Evolutionary conservation across 306 rosid genomes (phyloP).

Genomic region (Morella rubra): DNA sequence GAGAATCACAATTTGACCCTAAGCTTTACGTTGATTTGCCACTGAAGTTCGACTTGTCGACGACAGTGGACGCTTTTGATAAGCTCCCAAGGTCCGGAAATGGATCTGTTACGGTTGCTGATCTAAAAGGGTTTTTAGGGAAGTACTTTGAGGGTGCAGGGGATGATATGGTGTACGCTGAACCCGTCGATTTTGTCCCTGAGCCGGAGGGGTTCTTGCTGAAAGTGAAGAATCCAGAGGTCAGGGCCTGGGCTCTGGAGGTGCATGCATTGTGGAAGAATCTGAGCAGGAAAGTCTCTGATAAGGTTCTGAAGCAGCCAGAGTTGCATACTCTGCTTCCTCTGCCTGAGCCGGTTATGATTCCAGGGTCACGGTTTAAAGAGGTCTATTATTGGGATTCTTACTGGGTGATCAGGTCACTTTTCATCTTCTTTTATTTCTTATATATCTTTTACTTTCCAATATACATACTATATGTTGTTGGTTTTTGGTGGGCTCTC

Average conservation of each 20-base stretch:
- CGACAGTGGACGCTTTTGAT: conserved; percentile 47
- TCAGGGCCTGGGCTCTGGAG: conserved; percentile 76
- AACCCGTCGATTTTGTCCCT: conserved; percentile 59
- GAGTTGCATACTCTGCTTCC: conserved; percentile 70
- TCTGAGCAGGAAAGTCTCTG: conserved; percentile 52
- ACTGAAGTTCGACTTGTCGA: conserved; percentile 40
- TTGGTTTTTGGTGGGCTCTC: background rate
- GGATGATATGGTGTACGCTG: conserved; percentile 53
- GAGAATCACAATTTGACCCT: conserved; percentile 52
- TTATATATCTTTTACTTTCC: background rate
- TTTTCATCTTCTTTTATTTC: background rate
- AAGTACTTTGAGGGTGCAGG: conserved; percentile 57
- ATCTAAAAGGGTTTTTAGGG: conserved; percentile 36
- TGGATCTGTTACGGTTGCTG: conserved; percentile 39
- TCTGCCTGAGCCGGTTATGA: conserved; percentile 39
- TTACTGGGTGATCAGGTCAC: conserved; percentile 82
- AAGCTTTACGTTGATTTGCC: conserved; percentile 79
- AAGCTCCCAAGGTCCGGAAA: conserved; percentile 32
- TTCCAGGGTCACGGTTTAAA: conserved; percentile 84
- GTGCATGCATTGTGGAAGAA: conserved; percentile 81
- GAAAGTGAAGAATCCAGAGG: conserved; percentile 51
- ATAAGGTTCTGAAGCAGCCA: conserved; percentile 43
- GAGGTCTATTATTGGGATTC: conserved; percentile 98
- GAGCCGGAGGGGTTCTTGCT: conserved; percentile 65
- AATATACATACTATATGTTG: background rate